Evolutionary conservation across 1,284 basidiomycete genomes (phyloP), one percentile per base, ranked within the genome.

Genomic region (Ustilago bromivora): DNA sequence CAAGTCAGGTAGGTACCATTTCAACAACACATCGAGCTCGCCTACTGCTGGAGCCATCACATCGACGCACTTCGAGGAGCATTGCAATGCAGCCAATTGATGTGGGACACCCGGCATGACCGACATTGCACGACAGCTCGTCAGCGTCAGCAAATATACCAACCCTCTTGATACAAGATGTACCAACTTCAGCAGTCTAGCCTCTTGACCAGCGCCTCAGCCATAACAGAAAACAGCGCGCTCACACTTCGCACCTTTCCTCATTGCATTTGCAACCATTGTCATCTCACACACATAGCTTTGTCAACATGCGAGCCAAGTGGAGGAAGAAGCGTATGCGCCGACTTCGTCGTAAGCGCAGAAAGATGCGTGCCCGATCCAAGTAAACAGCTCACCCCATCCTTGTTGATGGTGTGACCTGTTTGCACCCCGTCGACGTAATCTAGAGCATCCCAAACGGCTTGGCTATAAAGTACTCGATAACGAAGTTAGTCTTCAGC

Each of bases 251-350:
- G 49, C 49, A 51, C 49, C 28, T 17, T 28, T 32, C 23, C n/a
- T 46, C 43, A 46, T 46, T 46, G 43, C 49, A 51, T 51, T 40
- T 51, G 61, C 61, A 57, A 28, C 38, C 56, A 19, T 12, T 55
- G 35, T 41, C 35, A 31, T 32, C 11, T 34, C n/a, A n/a, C 3
- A 43, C 28, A 69, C 66, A 3, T 23, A 76, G 70, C 75, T 74
- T 78, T 71, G 71, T 71, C 76, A 78, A 76, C 57, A 82, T 84
- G 82, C 77, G 82, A 74, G 82, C 75, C 63, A 84, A 84, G 78
- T 84, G 82, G 82, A 79, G 82, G 67, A 84, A 84, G 80, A 84
- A 84, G 81, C 76, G 82, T 76, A 84, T 84, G 82, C 82, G 82
- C 77, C 62, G 82, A 68, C 81, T 84, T 76, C 82, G 82, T 65